Evolutionary conservation across 2,329 filamentous ascomycete species (phyloP).

Genomic region (Lasiodiplodia hormozganensis): DNA sequence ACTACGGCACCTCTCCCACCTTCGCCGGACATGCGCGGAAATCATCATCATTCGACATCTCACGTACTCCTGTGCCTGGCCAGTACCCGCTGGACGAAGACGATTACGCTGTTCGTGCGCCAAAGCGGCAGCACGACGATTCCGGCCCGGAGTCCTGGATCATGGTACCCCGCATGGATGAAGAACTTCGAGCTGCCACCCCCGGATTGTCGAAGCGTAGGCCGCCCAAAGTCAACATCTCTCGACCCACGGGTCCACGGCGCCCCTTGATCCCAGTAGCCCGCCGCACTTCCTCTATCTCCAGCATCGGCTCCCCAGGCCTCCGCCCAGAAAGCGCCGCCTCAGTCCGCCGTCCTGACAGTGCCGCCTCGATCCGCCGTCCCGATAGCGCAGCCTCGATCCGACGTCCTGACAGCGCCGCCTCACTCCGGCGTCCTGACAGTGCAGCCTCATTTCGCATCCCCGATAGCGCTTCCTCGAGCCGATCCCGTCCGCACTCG

Average conservation of each 20-base stretch:
- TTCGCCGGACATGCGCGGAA: conserved; percentile 38
- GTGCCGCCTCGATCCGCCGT: conserved; percentile 17
- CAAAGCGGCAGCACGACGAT: conserved; percentile 52
- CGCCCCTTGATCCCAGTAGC: conserved; percentile 20
- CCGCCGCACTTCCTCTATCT: conserved; percentile 16
- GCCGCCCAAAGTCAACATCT: conserved; percentile 14
- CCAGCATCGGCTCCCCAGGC: conserved; percentile 31
- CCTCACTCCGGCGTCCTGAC: background rate
- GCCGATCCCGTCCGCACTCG: conserved; percentile 21
- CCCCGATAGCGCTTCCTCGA: conserved; percentile 13
- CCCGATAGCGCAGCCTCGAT: conserved; percentile 9
- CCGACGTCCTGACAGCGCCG: background rate
- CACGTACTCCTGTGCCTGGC: conserved; percentile 56
- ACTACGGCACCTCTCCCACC: conserved; percentile 35
- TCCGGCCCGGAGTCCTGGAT: conserved; percentile 20
- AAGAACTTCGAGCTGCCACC: conserved; percentile 17
- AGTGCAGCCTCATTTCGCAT: background rate
- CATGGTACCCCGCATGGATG: conserved; percentile 20
- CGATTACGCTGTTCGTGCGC: conserved; percentile 44
- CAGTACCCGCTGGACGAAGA: conserved; percentile 60
- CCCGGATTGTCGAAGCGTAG: conserved; percentile 18
- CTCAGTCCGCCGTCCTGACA: conserved; percentile 25
- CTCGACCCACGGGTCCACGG: background rate
- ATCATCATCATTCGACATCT: conserved; percentile 18
- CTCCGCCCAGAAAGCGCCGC: conserved; percentile 22